Evolutionary conservation across 768 basidiomycete species (phyloP).

Genomic region (Mycena haematopus): DNA sequence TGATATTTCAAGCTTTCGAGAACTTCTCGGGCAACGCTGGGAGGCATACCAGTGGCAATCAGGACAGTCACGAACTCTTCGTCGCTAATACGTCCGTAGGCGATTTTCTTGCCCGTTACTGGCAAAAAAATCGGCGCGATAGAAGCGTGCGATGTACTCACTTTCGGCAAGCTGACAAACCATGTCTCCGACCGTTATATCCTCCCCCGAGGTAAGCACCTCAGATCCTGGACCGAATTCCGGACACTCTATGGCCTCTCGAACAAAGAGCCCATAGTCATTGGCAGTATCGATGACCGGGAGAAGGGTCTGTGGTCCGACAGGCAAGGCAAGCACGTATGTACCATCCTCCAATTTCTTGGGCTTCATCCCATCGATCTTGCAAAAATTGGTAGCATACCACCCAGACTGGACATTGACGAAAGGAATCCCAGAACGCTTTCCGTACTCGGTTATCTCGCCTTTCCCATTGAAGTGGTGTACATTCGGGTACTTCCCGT

Average conservation of each 20-base stretch:
- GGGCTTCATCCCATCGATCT: conserved; percentile 13
- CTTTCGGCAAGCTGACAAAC: conserved; percentile 16
- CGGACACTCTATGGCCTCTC: conserved; percentile 20
- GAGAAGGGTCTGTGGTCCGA: conserved; percentile 21
- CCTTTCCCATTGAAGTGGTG: conserved; percentile 28
- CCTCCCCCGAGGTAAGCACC: conserved; percentile 15
- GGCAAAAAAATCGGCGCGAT: not conserved
- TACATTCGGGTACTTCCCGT: conserved; percentile 26
- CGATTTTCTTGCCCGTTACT: conserved; percentile 24
- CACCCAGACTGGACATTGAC: conserved; percentile 22
- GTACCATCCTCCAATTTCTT: conserved; percentile 7
- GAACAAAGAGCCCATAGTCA: conserved; percentile 29
- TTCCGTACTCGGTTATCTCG: conserved; percentile 20
- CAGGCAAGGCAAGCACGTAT: conserved; percentile 19
- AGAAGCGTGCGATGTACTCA: not conserved
- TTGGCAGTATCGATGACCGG: conserved; percentile 24
- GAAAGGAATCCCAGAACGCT: conserved; percentile 18
- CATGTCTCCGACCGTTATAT: conserved; percentile 17
- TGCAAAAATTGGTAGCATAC: conserved; percentile 24
- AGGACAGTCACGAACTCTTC: conserved; percentile 12
- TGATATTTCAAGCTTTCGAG: conserved; percentile 26
- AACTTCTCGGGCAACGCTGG: conserved; percentile 14
- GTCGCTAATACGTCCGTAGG: conserved; percentile 6
- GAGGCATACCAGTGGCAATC: conserved; percentile 10
- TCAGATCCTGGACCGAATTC: conserved; percentile 23